Base-by-base conservation (phyloP, 371 early-diverging fungal species). In the Dipsacomyces acuminosporus region DNA sequence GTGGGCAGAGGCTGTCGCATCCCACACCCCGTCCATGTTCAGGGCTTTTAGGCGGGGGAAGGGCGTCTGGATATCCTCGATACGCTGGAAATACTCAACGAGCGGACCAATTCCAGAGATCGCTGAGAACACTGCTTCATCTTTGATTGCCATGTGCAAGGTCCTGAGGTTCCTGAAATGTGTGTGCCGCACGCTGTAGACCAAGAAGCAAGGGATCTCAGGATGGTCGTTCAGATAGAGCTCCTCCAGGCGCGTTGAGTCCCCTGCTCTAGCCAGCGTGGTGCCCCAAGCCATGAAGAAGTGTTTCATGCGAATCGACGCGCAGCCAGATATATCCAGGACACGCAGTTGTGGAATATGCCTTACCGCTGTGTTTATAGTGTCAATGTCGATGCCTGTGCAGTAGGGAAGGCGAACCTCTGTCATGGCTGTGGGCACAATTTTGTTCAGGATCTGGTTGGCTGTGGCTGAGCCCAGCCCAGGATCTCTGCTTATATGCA, bases 291-390 rank as follows among this genome's bases (percentile, higher is more conserved):
- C 62, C 30, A 38, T n/a, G 44, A 61, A 66, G 25, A 66, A 9
- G 11, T 35, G 42, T 47, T 50, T 56, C n/a, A 57, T 20, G 6
- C 58, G 45, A 43, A 66, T 50, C 6, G 40, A 21, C 2, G 21
- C 43, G 25, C 67, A 66, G 17, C 67, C 67, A 3, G 67, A 66
- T 21, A 66, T 66, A 24, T 66, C 67, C 21, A 66, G 51, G 14
- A 52, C 30, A 17, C 63, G 57, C 18, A 66, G 57, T 14, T 13
- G 19, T 1, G 62, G 57, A 2, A 26, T 50, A 7, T 20, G 36
- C 14, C 50, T 26, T 1, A 49, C 62, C 11, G 62, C 53, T 2
- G 48, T 42, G 5, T 18, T 36, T 17, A 66, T 49, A n/a, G 40
- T 40, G 1, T 14, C 41, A 44, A 46, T 34, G 0, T 23, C 42